phyloP scores from a whole-genome alignment of 169 alveolate species.

The Eimeria tenella region DNA sequence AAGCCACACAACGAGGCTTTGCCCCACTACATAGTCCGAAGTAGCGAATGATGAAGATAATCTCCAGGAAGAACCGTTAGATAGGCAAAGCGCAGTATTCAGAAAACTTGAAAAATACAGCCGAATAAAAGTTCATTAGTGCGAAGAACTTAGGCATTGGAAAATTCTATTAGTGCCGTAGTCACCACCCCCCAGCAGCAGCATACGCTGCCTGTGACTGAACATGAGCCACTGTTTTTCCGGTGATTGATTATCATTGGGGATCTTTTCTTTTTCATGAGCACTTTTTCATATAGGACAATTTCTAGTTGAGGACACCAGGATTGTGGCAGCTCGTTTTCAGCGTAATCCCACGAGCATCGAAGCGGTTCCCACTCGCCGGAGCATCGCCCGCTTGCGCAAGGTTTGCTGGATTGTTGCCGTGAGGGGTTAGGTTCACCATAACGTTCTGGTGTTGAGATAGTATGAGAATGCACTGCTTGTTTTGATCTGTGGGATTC shows the following conservation, averaged over 20 bases:
- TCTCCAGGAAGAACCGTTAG: background rate
- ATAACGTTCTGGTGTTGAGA: constrained; percentile 9
- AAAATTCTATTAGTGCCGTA: constrained; percentile 7
- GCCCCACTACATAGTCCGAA: no score
- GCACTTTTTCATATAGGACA: background rate
- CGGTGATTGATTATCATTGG: background rate
- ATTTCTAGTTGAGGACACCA: background rate
- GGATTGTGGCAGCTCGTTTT: constrained; percentile 48
- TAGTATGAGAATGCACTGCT: constrained; percentile 57
- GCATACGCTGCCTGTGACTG: constrained; percentile 46
- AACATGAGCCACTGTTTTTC: constrained; percentile 20
- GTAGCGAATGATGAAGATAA: background rate
- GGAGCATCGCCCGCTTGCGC: constrained; percentile 62
- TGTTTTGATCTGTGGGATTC: constrained; percentile 36
- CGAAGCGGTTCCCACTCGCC: constrained; percentile 65
- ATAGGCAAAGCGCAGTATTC: background rate
- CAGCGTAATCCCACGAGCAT: constrained; percentile 38
- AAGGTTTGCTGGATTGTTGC: constrained; percentile 22
- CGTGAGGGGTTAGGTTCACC: background rate
- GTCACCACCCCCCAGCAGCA: constrained; percentile 69
- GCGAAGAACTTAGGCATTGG: background rate
- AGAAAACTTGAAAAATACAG: background rate
- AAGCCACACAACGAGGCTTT: no score
- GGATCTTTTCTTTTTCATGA: background rate
- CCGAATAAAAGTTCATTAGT: background rate